Evolutionary conservation across 2,329 filamentous ascomycete genomes (phyloP), one percentile per base, ranked within the genome.

Genomic region (Cercospora zeae-maydis): DNA sequence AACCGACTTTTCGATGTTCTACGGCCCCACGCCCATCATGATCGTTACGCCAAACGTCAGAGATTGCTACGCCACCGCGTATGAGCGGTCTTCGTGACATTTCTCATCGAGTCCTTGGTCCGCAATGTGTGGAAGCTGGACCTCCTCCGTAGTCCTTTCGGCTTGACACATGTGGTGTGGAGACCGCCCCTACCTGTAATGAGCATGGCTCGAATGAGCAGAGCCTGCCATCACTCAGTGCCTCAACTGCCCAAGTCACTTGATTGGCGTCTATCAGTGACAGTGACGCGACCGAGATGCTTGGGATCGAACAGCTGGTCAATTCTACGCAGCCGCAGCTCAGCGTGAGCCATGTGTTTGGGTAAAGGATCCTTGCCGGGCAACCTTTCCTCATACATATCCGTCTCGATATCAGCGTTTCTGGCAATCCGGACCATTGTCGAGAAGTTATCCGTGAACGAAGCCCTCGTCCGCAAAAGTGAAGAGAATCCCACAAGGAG

Each of bases 371-470:
- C 64, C 24, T 54, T 66, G 11, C 64, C 64, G 2, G 64, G 61
- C 7, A 58, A 37, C 6, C 33, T 7, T 11, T 45, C 16, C 42
- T 66, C 64, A 4, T n/a, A 8, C 59, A 59, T 42, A 11, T 64
- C 59, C 1, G 24, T 52, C 9, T 64, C 61, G 14, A 64, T 62
- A 1, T 24, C 39, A 7, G 51, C 62, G 11, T 66, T 64, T 52
- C 56, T 36, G 6, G 34, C 59, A 8, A 63, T 39, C 21, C 67
- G 47, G 2, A 67, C 45, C 6, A 66, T 60, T 1, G 66, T 70
- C 10, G 68, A 69, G 61, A 69, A 69, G 6, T 66, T 63, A 13
- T 62, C 64, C 1, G 63, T 68, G 60, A 66, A 70, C 1, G 65
- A 65, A 1, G 64, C 63, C 21, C 65, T 58, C 8, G 45, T 66